Base-by-base conservation (phyloP, 768 basidiomycete species). In the Galerina marginata region DNA sequence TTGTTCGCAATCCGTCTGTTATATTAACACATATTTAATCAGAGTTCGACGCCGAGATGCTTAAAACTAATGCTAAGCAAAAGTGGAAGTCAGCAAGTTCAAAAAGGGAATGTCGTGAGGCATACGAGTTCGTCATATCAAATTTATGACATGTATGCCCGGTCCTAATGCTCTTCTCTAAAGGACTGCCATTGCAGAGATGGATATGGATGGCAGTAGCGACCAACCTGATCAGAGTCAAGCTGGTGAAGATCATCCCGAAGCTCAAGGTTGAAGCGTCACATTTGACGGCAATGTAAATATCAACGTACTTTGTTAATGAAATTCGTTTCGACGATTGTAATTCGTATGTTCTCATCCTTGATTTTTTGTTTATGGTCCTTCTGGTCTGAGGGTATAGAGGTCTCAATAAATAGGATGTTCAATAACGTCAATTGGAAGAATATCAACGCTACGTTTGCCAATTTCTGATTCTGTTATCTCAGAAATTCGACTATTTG, bases 21-120 rank as follows among this genome's bases (percentile, higher is more conserved):
- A 16, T 36, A 26, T 42, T 26, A 36, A 39, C 20, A 50, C 16
- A 42, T n/a, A 29, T 26, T 39, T 54, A 58, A n/a, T 55, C 56
- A 93, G 92, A 71, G 4, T 66, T 93, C 49, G 93, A 94, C 63
- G 72, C 80, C 12, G 85, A 86, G 52, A 77, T 93, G 76, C 70
- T 92, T 1, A 73, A 74, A 0, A 76, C 74, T 1, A 86, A 83
- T 14, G 74, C 74, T 61, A 74, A 78, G 60, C 87, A 91, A 69
- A 80, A 80, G 58, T 92, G 88, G 83, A 91, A 86, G 69, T 81
- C 76, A 20, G 54, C 75, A 1, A 75, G 73, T 37, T 76, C 82
- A 16, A 80, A 84, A 49, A 77, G 81, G 12, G 81, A 81, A n/a
- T 88, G 88, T 66, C 81, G 85, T 23, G 79, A 81, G 42, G 88